phyloP scores from a whole-genome alignment of 176 grass and related monocot species.

The Neostapfia colusana region DNA sequence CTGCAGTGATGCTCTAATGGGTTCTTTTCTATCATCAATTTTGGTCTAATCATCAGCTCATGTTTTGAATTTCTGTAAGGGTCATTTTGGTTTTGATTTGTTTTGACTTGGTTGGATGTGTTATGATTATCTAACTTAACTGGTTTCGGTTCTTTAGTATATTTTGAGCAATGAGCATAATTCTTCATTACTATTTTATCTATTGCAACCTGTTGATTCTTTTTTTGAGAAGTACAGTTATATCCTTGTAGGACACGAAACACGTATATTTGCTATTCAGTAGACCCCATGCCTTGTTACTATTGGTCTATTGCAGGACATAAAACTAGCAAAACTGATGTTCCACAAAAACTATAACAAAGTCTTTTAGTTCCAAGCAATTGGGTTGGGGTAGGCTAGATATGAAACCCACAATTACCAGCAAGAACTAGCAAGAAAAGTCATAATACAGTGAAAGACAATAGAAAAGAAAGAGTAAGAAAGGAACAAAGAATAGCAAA shows the following conservation, averaged over 20 bases:
- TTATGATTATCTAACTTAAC: not conserved
- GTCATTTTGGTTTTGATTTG: not conserved
- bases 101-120: not conserved
- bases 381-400: no score
- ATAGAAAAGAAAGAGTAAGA: no score
- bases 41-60: not conserved
- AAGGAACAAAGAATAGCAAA: no score
- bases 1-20: not conserved
- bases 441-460: no score
- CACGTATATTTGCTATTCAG: not conserved
- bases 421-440: no score
- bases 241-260: slow-evolving; percentile 11
- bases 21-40: not conserved
- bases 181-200: not conserved
- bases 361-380: no score
- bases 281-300: not conserved
- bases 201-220: not conserved
- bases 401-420: no score
- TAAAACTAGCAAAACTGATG: slow-evolving; percentile 2
- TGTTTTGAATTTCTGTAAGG: not conserved
- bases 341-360: not conserved
- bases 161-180: not conserved
- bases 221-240: not conserved
- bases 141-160: not conserved
- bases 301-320: slow-evolving; percentile 1